Base-by-base conservation (phyloP, 192 early-diverging fungal genomes). In the Backusella circina region DNA sequence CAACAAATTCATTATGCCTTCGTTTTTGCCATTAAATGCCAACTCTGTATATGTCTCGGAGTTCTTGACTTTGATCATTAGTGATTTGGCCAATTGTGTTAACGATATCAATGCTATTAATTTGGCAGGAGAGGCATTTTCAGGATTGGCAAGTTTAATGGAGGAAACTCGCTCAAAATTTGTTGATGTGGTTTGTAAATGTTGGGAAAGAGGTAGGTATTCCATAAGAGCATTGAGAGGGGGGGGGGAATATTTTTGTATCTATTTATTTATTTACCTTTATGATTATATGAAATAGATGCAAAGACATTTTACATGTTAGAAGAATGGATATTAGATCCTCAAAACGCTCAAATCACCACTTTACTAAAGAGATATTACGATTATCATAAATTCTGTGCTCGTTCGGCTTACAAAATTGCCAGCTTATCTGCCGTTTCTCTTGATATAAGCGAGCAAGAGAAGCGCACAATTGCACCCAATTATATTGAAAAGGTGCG, bases 31-130 rank as follows among this genome's bases (percentile, higher is more conserved):
- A 77, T 74, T 84, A 84, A 88, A 78, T 86, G 83, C 84, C 87
- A 88, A 80, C 51, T 89, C 85, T 61, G 84, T 89, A 28, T 78
- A 91, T 54, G 85, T 90, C 7, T 90, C 91, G 1, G 90, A 94
- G 75, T 96, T 93, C 82, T 86, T 94, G 70, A 88, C 90, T 5
- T 90, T 86, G 23, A 88, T 95, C 28, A 88, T 95, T 64, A 91
- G 87, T 33, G 90, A 91, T 47, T 80, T 98, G 18, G 90, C 87
- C 36, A 91, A 91, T 70, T 92, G 92, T 21, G 92, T 91, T 67
- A 92, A 91, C 75, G 94, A 94, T 77, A 88, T 95, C 57, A 90
- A 91, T 73, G 84, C 81, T 9, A 87, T 95, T 33, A 88, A 91
- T 75, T 85, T 97, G 70, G 88, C 89, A 18, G 88, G 90, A 15